A percentile compares a stretch with the other conserved stretches of the same genome.
phyloP scores from a whole-genome alignment of 1,284 basidiomycete genomes.

The Malassezia japonica region DNA sequence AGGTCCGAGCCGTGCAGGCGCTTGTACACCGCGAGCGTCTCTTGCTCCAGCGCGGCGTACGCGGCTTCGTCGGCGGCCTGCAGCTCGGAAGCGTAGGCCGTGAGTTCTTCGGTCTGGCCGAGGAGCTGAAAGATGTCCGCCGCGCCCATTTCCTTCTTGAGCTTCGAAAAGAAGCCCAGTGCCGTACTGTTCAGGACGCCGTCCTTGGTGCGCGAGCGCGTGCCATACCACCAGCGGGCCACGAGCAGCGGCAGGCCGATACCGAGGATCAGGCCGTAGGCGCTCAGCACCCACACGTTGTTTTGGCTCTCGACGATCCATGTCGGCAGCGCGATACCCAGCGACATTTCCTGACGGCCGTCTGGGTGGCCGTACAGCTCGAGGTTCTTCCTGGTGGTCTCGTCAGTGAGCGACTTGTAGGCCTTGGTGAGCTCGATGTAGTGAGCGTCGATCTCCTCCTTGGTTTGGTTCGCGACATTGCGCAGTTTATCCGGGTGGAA shows the following conservation, averaged over 20 bases:
- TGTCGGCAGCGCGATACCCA: constrained; percentile 88
- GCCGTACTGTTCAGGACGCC: constrained; percentile 76
- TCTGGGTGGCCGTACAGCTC: constrained; percentile 90
- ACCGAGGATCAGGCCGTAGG: constrained; percentile 80
- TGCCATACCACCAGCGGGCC: constrained; percentile 87
- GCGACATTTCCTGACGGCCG: constrained; percentile 83
- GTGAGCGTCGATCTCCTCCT: constrained; percentile 74
- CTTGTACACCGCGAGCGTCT: background rate
- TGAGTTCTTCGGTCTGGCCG: constrained; percentile 63
- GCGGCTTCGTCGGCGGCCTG: constrained; percentile 27
- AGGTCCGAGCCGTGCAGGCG: background rate
- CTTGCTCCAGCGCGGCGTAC: constrained; percentile 54
- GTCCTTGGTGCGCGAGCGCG: constrained; percentile 80
- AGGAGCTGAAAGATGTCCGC: constrained; percentile 67
- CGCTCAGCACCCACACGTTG: constrained; percentile 76
- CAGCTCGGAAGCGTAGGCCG: constrained; percentile 48
- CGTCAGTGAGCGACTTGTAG: constrained; percentile 93
- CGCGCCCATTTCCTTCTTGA: constrained; percentile 70
- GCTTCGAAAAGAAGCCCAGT: constrained; percentile 74
- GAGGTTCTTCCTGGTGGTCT: constrained; percentile 81
- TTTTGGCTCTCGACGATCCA: constrained; percentile 91
- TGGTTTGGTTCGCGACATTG: constrained; percentile 67
- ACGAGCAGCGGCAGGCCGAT: constrained; percentile 76
- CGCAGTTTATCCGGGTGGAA: constrained; percentile 90
- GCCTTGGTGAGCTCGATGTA: constrained; percentile 95